Evolutionary conservation across 371 early-diverging fungal species (phyloP).

Genomic region (Mucor plumbeus): DNA sequence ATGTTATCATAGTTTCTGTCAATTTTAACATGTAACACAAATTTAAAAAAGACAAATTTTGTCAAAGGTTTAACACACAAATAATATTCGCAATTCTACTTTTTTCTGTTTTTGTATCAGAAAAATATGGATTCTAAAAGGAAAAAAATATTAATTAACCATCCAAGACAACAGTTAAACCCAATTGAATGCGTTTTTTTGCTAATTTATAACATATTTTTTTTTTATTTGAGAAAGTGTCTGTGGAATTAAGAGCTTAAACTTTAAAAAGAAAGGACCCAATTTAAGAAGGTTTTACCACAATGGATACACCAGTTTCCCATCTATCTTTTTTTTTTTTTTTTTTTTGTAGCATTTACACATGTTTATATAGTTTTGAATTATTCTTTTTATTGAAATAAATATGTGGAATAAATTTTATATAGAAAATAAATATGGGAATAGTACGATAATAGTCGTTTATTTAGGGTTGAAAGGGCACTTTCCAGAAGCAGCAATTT

Average conservation of each 20-base stretch:
- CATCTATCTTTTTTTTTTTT: neutral
- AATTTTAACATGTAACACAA: neutral
- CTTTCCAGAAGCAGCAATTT: slow-evolving; percentile 31
- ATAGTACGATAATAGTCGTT: no score
- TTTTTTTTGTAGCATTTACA: neutral
- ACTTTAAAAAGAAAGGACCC: neutral
- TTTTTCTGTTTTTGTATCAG: neutral
- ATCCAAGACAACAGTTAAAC: neutral
- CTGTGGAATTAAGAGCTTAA: neutral
- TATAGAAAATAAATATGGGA: no score
- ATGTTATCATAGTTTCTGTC: neutral
- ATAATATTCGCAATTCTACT: neutral
- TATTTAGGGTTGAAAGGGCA: slow-evolving; percentile 51
- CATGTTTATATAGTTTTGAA: neutral
- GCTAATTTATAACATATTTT: neutral
- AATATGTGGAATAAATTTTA: neutral
- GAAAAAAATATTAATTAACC: neutral
- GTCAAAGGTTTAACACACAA: neutral
- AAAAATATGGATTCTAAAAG: neutral
- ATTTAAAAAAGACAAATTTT: neutral
- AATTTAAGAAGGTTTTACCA: neutral
- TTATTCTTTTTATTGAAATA: slow-evolving; percentile 8
- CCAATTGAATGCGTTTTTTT: neutral
- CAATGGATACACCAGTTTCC: neutral
- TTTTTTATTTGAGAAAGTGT: neutral